A percentile compares a stretch with the other conserved stretches of the same genome.
Conservation (phyloP, 148 eudicot species). For the Pharnaceum exiguum region DNA sequence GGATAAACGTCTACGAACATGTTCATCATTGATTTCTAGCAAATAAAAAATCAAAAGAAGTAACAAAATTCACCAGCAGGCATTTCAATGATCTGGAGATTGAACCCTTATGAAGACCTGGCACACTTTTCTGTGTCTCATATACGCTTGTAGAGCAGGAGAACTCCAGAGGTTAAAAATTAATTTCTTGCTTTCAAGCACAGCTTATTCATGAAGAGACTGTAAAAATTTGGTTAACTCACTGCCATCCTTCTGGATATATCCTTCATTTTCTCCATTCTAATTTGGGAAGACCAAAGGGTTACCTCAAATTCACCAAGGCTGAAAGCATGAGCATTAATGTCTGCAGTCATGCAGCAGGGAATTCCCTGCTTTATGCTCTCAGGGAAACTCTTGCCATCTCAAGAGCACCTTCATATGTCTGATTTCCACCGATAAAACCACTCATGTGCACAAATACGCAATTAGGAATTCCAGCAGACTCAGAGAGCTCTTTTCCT, state of each 20-base stretch:
- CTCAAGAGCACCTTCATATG: slow-evolving; percentile 32
- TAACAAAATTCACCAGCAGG: background rate
- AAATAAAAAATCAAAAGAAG: too few relatives aligned
- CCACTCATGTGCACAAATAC: slow-evolving; percentile 35
- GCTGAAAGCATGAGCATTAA: background rate
- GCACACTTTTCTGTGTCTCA: background rate
- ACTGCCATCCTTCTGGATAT: background rate
- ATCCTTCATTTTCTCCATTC: background rate
- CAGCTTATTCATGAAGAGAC: background rate
- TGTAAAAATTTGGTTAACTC: background rate
- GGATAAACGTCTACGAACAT: too few relatives aligned
- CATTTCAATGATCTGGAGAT: background rate
- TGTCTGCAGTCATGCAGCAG: background rate
- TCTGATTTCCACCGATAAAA: slow-evolving; percentile 31
- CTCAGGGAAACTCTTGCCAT: slow-evolving; percentile 33
- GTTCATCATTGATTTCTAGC: too few relatives aligned
- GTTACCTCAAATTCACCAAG: background rate
- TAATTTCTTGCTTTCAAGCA: background rate
- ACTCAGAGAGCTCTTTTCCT: slow-evolving; percentile 25
- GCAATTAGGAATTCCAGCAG: slow-evolving; percentile 23
- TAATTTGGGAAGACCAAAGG: background rate
- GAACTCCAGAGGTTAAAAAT: background rate
- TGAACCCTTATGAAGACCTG: slow-evolving; percentile 2
- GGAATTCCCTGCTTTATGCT: slow-evolving; percentile 9
- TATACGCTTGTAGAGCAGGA: too few relatives aligned